These are phyloP conservation scores for Penicillium macrosclerotiorum DNA, from an alignment of 495 filamentous ascomycete species.

Conservation along the genomic window DNA sequence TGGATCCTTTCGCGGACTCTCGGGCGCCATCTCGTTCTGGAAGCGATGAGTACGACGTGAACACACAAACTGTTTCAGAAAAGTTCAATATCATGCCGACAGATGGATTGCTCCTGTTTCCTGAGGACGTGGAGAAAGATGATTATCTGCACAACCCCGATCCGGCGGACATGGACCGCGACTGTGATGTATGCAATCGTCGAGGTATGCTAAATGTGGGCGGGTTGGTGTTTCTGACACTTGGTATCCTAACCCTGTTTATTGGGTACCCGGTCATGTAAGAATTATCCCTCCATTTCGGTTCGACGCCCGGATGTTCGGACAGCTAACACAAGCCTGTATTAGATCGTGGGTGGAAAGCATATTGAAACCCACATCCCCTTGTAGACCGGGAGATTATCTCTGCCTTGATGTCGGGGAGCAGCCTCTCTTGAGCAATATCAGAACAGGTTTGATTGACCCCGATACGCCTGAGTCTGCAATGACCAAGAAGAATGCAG, in stretches of 20 bases:
- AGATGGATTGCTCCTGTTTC: slow-evolving; percentile 66
- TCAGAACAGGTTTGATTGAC: slow-evolving; percentile 63
- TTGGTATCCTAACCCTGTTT: slow-evolving; percentile 66
- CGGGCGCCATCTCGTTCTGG: slow-evolving; percentile 57
- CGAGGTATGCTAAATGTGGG: slow-evolving; percentile 68
- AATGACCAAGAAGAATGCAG: slow-evolving; percentile 51
- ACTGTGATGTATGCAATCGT: slow-evolving; percentile 67
- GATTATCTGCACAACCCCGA: slow-evolving; percentile 75
- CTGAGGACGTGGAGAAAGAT: slow-evolving; percentile 76
- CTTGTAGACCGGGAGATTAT: slow-evolving; percentile 43
- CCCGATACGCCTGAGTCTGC: slow-evolving; percentile 66
- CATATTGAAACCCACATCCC: slow-evolving; percentile 19
- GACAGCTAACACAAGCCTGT: slow-evolving; percentile 13
- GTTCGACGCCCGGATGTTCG: background rate
- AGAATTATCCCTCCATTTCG: slow-evolving; percentile 13
- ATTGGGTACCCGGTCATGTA: slow-evolving; percentile 75
- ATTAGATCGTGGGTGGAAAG: slow-evolving; percentile 57
- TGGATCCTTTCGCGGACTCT: slow-evolving; percentile 52
- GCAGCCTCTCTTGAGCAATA: slow-evolving; percentile 56
- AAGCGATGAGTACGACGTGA: slow-evolving; percentile 65
- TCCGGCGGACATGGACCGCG: slow-evolving; percentile 60
- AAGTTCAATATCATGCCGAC: slow-evolving; percentile 78
- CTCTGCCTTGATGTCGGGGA: slow-evolving; percentile 60
- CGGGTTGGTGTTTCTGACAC: slow-evolving; percentile 57
- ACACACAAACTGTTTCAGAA: slow-evolving; percentile 74